These are phyloP conservation scores for Centaurea solstitialis DNA, from an alignment of 129 eudicot species.

Conservation along the genomic window DNA sequence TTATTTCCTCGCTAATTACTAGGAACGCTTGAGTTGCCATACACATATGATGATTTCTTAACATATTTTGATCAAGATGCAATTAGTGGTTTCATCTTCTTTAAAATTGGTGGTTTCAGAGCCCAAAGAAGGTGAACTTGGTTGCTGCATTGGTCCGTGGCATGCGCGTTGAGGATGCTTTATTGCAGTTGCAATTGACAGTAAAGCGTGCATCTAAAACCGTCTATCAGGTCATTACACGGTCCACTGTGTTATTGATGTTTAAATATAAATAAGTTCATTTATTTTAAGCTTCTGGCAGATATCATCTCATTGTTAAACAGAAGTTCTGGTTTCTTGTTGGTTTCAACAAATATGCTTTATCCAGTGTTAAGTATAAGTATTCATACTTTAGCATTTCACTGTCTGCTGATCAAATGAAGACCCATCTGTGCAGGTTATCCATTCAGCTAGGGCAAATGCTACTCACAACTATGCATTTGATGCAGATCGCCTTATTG, in stretches of 20 bases:
- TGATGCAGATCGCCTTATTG: slow-evolving; percentile 85
- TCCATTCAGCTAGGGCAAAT: slow-evolving; percentile 96
- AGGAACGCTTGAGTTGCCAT: not conserved
- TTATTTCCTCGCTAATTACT: not conserved
- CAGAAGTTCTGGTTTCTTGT: not conserved
- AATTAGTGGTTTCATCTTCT: not conserved
- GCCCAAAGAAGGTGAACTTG: slow-evolving; percentile 97
- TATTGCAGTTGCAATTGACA: slow-evolving; percentile 90
- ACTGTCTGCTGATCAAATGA: slow-evolving; percentile 6
- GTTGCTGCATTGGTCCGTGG: slow-evolving; percentile 97
- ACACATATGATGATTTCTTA: not conserved
- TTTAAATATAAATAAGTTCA: not conserved
- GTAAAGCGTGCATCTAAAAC: slow-evolving; percentile 94
- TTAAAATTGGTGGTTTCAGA: slow-evolving; percentile 46
- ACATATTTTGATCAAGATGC: not conserved
- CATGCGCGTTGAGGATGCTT: slow-evolving; percentile 98
- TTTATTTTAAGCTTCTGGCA: not conserved
- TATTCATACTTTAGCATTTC: not conserved
- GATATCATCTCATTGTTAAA: not conserved
- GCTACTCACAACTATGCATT: slow-evolving; percentile 89
- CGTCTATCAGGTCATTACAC: slow-evolving; percentile 75
- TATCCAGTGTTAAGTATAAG: not conserved
- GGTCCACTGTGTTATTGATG: not conserved
- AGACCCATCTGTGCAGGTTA: slow-evolving; percentile 55
- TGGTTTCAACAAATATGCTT: slow-evolving; percentile 2